These are phyloP conservation scores for Rutstroemia sydowiana DNA, from an alignment of 2,329 filamentous ascomycete species.

Conservation along the genomic window DNA sequence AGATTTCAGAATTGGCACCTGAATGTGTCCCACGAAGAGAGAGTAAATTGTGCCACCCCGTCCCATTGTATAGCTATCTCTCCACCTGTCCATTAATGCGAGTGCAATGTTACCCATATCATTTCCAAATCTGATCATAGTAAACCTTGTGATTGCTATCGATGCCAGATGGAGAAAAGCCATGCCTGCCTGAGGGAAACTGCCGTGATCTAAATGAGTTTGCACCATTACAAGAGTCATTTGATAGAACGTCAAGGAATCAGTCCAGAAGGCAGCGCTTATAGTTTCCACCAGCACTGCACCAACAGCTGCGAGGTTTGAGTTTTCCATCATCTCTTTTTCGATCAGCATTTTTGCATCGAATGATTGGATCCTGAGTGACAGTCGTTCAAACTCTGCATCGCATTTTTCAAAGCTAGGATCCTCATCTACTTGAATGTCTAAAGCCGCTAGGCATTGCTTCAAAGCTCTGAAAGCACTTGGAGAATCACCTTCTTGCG, in stretches of 20 bases:
- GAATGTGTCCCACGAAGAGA: slow-evolving; percentile 63
- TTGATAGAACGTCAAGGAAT: slow-evolving; percentile 66
- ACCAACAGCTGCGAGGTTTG: slow-evolving; percentile 54
- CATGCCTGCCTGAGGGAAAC: slow-evolving; percentile 62
- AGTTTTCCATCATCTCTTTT: slow-evolving; percentile 39
- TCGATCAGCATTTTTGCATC: slow-evolving; percentile 42
- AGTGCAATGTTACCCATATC: slow-evolving; percentile 57
- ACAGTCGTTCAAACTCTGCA: slow-evolving; percentile 57
- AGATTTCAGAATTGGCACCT: slow-evolving; percentile 51
- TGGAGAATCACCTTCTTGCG: slow-evolving; percentile 63
- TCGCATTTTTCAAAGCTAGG: slow-evolving; percentile 75
- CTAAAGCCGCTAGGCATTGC: slow-evolving; percentile 63
- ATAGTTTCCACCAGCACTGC: slow-evolving; percentile 65
- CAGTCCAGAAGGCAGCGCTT: slow-evolving; percentile 66
- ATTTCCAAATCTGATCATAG: slow-evolving; percentile 60
- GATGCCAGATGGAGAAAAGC: slow-evolving; percentile 61
- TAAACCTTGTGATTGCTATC: slow-evolving; percentile 62
- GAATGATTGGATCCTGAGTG: slow-evolving; percentile 51
- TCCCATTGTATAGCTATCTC: slow-evolving; percentile 58
- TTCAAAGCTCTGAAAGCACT: slow-evolving; percentile 64
- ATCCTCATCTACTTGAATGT: slow-evolving; percentile 55
- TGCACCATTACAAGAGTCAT: slow-evolving; percentile 59
- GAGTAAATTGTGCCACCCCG: slow-evolving; percentile 63
- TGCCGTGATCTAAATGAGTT: slow-evolving; percentile 54
- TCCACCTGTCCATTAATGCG: slow-evolving; percentile 55